phyloP scores from a whole-genome alignment of 2,329 filamentous ascomycete species.

The Pyricularia pennisetigena region DNA sequence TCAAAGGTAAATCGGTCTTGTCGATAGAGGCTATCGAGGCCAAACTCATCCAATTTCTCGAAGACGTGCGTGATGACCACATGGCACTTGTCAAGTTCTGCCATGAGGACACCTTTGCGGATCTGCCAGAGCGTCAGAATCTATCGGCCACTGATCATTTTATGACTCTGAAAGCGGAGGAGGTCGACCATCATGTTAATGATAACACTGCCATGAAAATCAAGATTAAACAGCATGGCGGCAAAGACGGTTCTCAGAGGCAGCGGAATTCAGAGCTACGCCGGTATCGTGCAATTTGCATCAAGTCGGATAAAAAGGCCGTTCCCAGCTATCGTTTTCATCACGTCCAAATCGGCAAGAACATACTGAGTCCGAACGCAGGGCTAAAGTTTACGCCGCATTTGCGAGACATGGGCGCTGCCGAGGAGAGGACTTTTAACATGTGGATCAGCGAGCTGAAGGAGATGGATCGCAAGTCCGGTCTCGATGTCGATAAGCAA shows the following conservation, averaged over 20 bases:
- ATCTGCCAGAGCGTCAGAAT: slow-evolving; percentile 25
- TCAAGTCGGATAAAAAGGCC: slow-evolving; percentile 39
- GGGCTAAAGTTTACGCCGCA: slow-evolving; percentile 52
- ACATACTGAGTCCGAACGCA: slow-evolving; percentile 49
- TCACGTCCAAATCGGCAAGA: slow-evolving; percentile 49
- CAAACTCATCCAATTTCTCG: slow-evolving; percentile 27
- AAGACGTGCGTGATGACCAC: slow-evolving; percentile 34
- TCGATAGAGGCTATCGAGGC: slow-evolving; percentile 20
- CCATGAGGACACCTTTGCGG: slow-evolving; percentile 31
- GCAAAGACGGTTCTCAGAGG: slow-evolving; percentile 20
- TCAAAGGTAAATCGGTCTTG: neutral
- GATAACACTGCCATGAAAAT: slow-evolving; percentile 33
- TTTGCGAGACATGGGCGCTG: slow-evolving; percentile 43
- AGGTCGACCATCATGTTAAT: slow-evolving; percentile 18
- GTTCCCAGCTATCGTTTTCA: slow-evolving; percentile 51
- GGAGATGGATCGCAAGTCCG: slow-evolving; percentile 46
- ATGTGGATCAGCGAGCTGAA: slow-evolving; percentile 48
- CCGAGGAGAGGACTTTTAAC: slow-evolving; percentile 42
- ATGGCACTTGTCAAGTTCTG: slow-evolving; percentile 32
- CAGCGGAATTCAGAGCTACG: slow-evolving; percentile 27
- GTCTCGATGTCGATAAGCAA: slow-evolving; percentile 36
- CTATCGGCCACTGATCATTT: slow-evolving; percentile 37
- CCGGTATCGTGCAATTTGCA: slow-evolving; percentile 30
- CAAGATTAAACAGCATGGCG: slow-evolving; percentile 38
- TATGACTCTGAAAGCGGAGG: slow-evolving; percentile 27